phyloP scores from a whole-genome alignment of 352 stramenopile species.

The Phytophthora chlamydospora region DNA sequence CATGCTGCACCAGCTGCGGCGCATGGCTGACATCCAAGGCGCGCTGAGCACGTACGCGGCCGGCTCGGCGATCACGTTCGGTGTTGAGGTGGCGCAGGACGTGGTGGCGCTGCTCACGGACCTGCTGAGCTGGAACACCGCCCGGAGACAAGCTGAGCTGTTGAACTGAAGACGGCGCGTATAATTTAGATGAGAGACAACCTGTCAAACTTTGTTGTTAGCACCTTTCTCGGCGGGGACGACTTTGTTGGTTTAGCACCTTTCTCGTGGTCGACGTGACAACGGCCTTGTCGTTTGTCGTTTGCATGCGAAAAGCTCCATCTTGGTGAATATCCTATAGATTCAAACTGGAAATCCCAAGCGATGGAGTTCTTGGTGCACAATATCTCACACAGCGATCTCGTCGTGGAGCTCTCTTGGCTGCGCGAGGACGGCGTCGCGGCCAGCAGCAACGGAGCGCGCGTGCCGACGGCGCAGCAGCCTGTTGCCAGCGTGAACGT shows the following conservation, averaged over 20 bases:
- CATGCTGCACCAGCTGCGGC: slow-evolving; percentile 63
- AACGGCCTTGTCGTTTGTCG: neutral
- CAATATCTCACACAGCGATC: slow-evolving; percentile 97
- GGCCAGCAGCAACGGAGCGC: slow-evolving; percentile 21
- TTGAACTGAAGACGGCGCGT: slow-evolving; percentile 33
- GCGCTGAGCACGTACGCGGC: slow-evolving; percentile 67
- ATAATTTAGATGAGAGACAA: slow-evolving; percentile 38
- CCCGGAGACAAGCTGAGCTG: slow-evolving; percentile 58
- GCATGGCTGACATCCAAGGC: slow-evolving; percentile 85
- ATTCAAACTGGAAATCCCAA: slow-evolving; percentile 4
- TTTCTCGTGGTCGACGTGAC: slow-evolving; percentile 16
- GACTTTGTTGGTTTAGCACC: neutral
- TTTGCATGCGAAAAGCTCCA: slow-evolving; percentile 14
- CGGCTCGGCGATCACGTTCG: slow-evolving; percentile 76
- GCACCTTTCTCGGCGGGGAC: neutral
- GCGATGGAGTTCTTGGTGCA: slow-evolving; percentile 95
- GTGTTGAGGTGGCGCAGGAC: slow-evolving; percentile 78
- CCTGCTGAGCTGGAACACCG: slow-evolving; percentile 72
- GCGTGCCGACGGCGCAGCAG: slow-evolving; percentile 7
- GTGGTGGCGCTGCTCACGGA: slow-evolving; percentile 73
- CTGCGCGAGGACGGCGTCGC: slow-evolving; percentile 43
- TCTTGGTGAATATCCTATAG: slow-evolving; percentile 16
- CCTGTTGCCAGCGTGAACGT: slow-evolving; percentile 18
- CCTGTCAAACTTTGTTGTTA: slow-evolving; percentile 1
- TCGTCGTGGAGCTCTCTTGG: slow-evolving; percentile 92